phyloP scores from a whole-genome alignment of 1,139 yeast genomes.

The Wickerhamiella infanticola region DNA sequence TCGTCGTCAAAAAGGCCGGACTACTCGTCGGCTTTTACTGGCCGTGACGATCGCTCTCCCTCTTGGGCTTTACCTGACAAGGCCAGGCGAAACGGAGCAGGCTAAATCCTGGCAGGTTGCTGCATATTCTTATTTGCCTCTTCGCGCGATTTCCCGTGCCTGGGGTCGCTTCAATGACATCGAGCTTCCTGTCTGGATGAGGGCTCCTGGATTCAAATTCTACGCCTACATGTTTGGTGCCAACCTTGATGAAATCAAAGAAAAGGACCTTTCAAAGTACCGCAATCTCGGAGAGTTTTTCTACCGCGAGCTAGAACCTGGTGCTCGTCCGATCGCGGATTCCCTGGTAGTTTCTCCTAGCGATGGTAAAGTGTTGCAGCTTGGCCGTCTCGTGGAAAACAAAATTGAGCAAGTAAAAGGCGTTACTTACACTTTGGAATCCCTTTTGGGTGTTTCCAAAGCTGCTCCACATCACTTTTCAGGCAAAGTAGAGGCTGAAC shows the following conservation, averaged over 20 bases:
- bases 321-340: slow-evolving; percentile 60
- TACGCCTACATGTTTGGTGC: slow-evolving; percentile 79
- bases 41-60: not conserved
- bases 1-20: not conserved
- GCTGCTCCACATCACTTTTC: slow-evolving; percentile 30
- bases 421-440: slow-evolving; percentile 79
- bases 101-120: slow-evolving; percentile 80
- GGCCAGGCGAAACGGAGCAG: slow-evolving; percentile 14
- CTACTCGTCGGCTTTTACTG: not conserved
- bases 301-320: slow-evolving; percentile 68
- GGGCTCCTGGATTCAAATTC: slow-evolving; percentile 66
- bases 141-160: slow-evolving; percentile 75
- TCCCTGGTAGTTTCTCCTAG: slow-evolving; percentile 69
- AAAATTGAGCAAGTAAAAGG: slow-evolving; percentile 96
- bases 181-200: slow-evolving; percentile 73
- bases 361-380: slow-evolving; percentile 79
- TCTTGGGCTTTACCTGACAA: not conserved
- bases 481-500: slow-evolving; percentile 34
- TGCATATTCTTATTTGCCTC: slow-evolving; percentile 78
- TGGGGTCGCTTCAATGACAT: slow-evolving; percentile 90
- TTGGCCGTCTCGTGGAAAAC: slow-evolving; percentile 47
- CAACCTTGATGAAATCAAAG: slow-evolving; percentile 75
- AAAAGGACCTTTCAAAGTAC: slow-evolving; percentile 60
- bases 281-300: slow-evolving; percentile 81
- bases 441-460: slow-evolving; percentile 53